Evolutionary conservation across 2,329 filamentous ascomycete genomes (phyloP).

Genomic region (Dactylellina leptospora): DNA sequence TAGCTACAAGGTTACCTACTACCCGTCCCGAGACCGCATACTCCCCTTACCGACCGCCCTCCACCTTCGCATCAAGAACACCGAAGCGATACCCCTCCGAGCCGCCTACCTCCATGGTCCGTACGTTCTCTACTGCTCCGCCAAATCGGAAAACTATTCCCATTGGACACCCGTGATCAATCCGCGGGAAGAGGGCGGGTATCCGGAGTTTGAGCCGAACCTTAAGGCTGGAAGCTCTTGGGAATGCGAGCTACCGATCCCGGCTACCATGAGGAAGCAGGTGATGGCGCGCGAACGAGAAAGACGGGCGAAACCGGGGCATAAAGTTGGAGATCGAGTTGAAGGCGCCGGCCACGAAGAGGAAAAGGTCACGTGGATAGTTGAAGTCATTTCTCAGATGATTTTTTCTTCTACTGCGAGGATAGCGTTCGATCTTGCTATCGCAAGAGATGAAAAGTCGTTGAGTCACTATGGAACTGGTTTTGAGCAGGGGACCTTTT

Average conservation of each 20-base stretch:
- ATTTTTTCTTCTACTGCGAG: slow-evolving; percentile 89
- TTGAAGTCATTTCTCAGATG: slow-evolving; percentile 91
- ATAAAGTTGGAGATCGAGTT: slow-evolving; percentile 34
- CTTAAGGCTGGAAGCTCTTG: slow-evolving; percentile 92
- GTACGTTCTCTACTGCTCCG: slow-evolving; percentile 86
- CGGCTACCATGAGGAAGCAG: slow-evolving; percentile 74
- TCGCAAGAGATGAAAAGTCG: slow-evolving; percentile 86
- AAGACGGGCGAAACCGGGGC: slow-evolving; percentile 18
- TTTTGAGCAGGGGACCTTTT: slow-evolving; percentile 65
- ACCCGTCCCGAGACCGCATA: slow-evolving; percentile 85
- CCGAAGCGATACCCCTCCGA: slow-evolving; percentile 85
- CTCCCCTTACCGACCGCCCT: slow-evolving; percentile 83
- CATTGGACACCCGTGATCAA: slow-evolving; percentile 65
- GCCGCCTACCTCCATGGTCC: slow-evolving; percentile 96
- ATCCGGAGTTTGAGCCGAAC: slow-evolving; percentile 91
- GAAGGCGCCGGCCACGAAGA: slow-evolving; percentile 59
- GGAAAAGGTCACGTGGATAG: slow-evolving; percentile 79
- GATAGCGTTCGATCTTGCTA: slow-evolving; percentile 85
- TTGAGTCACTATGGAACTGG: slow-evolving; percentile 60
- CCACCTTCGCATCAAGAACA: slow-evolving; percentile 89
- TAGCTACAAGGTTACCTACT: slow-evolving; percentile 86
- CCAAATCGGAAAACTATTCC: slow-evolving; percentile 55
- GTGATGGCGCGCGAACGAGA: slow-evolving; percentile 45
- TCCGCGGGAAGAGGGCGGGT: slow-evolving; percentile 62
- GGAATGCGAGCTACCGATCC: slow-evolving; percentile 80